Evolutionary conservation across 371 early-diverging fungal species (phyloP), one percentile per base, ranked within the genome.

Genomic region (Apophysomyces sp.): DNA sequence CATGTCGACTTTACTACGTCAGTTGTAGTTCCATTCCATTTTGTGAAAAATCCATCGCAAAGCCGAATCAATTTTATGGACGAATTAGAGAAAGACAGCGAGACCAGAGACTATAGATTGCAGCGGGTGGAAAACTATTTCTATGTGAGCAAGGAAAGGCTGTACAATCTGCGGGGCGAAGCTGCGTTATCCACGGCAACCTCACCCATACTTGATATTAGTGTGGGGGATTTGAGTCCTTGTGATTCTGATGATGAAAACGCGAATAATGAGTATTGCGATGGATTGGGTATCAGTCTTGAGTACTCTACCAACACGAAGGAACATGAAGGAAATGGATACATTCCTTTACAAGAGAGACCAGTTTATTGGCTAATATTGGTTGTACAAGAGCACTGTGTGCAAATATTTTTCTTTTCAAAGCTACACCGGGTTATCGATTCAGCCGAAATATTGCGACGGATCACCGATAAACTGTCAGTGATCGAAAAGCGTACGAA

Each of bases 351-450:
- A 9, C 30, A 56, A 11, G 57, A 62, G 13, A 63, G 80, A 8
- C 80, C 76, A 3, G 59, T 73, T 11, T 92, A 89, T 51, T 93
- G 92, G 92, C 65, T 91, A 5, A 73, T 91, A 4, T 57, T 90
- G 5, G 71, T 80, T 4, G 84, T 90, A 16, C 78, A 71, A 36
- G 84, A 79, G 18, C 55, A 65, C 0, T 70, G 77, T 60, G 78
- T 89, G 3, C 85, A 87, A 49, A 70, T 93, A 13, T 85, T 83
- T 60, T 89, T 88, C 51, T 92, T 86, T 61, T 91, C 91, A 1
- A 88, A 87, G 63, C 61, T 80, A 0, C 74, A 86, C 31, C 64
- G 74, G 15, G 66, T 73, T 8, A 71, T 61, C 5, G 73, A 81
- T 34, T 76, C 79, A 24, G 68, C 73, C 3, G 63, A 74, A 4